Evolutionary conservation across 305 asterid genomes (phyloP).

Genomic region (Stenogyne calaminthoides): DNA sequence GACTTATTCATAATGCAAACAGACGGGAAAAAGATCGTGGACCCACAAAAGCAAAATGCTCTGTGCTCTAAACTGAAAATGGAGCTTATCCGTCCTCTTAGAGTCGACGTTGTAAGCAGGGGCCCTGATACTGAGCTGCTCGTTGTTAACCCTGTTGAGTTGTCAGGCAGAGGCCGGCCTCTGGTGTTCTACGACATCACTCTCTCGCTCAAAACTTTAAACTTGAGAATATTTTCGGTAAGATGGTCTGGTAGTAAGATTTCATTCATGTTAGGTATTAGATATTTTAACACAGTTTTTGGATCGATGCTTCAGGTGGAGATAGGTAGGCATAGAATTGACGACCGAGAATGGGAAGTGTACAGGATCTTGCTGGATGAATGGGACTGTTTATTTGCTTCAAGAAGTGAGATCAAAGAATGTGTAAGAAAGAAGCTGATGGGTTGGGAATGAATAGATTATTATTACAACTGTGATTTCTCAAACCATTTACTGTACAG

Average conservation of each 20-base stretch:
- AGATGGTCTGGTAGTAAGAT: neutral
- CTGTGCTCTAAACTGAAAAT: slow-evolving; percentile 50
- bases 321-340: slow-evolving; percentile 56
- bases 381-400: slow-evolving; percentile 40
- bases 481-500: slow-evolving; percentile 35
- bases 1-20: slow-evolving; percentile 70
- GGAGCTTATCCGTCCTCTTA: slow-evolving; percentile 63
- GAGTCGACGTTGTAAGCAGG: slow-evolving; percentile 57
- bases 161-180: slow-evolving; percentile 80
- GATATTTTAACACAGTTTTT: neutral
- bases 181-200: slow-evolving; percentile 77
- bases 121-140: slow-evolving; percentile 80
- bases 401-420: slow-evolving; percentile 49
- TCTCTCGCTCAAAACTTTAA: slow-evolving; percentile 57
- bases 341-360: slow-evolving; percentile 74
- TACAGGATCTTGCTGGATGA: slow-evolving; percentile 68
- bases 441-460: slow-evolving; percentile 63
- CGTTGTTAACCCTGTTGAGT: slow-evolving; percentile 70
- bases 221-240: slow-evolving; percentile 67
- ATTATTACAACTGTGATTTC: slow-evolving; percentile 10
- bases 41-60: slow-evolving; percentile 43
- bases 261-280: neutral
- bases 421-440: slow-evolving; percentile 57
- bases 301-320: slow-evolving; percentile 47
- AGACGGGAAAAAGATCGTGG: slow-evolving; percentile 64